Percentiles rank a stretch among this genome's conserved stretches.
phyloP scores from a whole-genome alignment of 164 flowering plant species.

The Buxus sempervirens region DNA sequence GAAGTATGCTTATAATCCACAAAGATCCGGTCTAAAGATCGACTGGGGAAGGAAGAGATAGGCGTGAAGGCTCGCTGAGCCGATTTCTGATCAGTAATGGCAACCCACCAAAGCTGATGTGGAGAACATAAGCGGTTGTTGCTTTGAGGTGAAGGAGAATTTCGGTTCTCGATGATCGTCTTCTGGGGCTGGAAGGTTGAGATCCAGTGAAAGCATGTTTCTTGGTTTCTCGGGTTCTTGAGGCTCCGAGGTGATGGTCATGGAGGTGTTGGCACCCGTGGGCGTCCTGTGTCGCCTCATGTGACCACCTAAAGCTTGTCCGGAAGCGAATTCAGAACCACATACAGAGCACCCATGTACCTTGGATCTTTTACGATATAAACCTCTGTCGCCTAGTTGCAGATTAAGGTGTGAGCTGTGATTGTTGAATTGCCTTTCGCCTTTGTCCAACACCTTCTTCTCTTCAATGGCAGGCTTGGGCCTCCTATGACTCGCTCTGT shows the following conservation, averaged over 20 bases:
- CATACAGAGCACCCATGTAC: constrained; percentile 64
- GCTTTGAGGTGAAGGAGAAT: constrained; percentile 34
- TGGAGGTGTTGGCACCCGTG: background rate
- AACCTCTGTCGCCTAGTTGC: background rate
- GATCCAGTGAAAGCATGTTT: constrained; percentile 53
- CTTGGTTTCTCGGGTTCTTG: constrained; percentile 22
- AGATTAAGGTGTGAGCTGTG: constrained; percentile 3
- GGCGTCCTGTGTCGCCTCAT: constrained; percentile 53
- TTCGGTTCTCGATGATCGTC: constrained; percentile 43
- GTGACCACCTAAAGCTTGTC: constrained; percentile 72
- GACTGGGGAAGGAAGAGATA: too few relatives aligned
- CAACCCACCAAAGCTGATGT: constrained; percentile 67
- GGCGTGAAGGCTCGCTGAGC: too few relatives aligned
- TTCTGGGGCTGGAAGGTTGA: constrained; percentile 78
- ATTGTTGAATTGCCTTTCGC: constrained; percentile 12
- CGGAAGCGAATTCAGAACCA: constrained; percentile 52
- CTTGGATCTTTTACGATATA: constrained; percentile 17
- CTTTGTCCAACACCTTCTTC: constrained; percentile 5
- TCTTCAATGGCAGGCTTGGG: constrained; percentile 22
- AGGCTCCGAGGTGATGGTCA: background rate
- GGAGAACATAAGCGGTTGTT: constrained; percentile 44
- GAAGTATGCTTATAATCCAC: constrained; percentile 11
- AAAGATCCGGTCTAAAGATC: background rate
- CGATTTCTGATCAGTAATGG: too few relatives aligned
- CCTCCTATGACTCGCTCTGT: constrained; percentile 66